Evolutionary conservation across 1,284 basidiomycete species (phyloP), one percentile per base, ranked within the genome.

Genomic region (Tilletia horrida): DNA sequence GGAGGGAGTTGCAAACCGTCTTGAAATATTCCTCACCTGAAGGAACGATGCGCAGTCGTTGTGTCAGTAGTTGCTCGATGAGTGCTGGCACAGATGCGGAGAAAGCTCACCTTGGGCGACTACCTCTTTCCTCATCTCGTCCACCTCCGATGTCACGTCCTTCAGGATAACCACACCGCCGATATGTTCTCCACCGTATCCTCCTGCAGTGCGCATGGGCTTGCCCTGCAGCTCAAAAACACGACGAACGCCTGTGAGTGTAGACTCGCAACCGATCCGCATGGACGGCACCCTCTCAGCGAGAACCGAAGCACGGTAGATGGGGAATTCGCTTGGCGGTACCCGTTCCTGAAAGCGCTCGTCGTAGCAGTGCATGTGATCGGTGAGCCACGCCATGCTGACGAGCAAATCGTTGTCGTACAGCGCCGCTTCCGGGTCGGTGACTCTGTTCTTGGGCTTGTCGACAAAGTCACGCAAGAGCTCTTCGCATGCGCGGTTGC

Each of bases 401-500:
- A 76, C 67, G 13, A 67, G 66, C 44, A 69, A 23, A 2, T 68
- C 67, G 11, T 40, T 40, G 35, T 40, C 35, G 35, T 40, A 40
- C 35, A 4, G 35, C 35, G 4, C 35, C 11, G 35, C 35, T 40
- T 40, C 35, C 35, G 35, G 35, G 18, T 69, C 73, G 31, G 65
- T 67, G 13, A 35, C 18, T 21, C 21, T 13, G 50, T 21, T 21
- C 21, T 21, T 25, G 50, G 50, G 50, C 31, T 70, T 70, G 66
- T 68, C 70, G 48, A 71, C 59, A 55, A 76, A 76, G n/a, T 66
- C 64, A 48, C 67, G 68, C 25, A 79, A 67, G 44, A 75, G 42
- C 62, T 79, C 76, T 55, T 77, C 74, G 65, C 73, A 75, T 25
- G 74, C 74, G n/a, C 71, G 69, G 23, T 79, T 79, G 47, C 73